Evolutionary conservation across 805 yeast genomes (phyloP).

Genomic region (Yamadazyma ubonensis): DNA sequence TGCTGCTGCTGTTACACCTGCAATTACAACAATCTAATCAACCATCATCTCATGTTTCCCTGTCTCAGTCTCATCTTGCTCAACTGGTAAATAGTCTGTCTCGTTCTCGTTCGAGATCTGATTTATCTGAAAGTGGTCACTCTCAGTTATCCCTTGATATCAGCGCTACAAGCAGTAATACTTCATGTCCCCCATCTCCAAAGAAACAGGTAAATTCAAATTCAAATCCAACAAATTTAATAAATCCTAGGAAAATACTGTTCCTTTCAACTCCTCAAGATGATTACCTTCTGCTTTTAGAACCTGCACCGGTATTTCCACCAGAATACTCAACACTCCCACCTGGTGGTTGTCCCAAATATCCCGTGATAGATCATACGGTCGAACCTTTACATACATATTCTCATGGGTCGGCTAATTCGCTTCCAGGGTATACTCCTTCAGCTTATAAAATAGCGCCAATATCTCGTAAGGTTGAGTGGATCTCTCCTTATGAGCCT

Average conservation of each 20-base stretch:
- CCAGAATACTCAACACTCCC: slow-evolving; percentile 37
- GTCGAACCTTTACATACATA: neutral
- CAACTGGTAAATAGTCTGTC: too few relatives aligned
- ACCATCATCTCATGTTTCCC: too few relatives aligned
- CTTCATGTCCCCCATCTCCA: slow-evolving; percentile 10
- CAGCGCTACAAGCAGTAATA: slow-evolving; percentile 6
- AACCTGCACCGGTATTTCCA: slow-evolving; percentile 39
- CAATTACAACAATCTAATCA: too few relatives aligned
- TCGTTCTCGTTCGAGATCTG: slow-evolving; percentile 4
- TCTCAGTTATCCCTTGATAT: slow-evolving; percentile 7
- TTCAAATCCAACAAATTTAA: too few relatives aligned
- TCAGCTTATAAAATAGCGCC: slow-evolving; percentile 60
- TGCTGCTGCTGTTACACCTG: slow-evolving; percentile 1
- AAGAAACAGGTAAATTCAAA: neutral
- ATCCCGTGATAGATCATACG: slow-evolving; percentile 22
- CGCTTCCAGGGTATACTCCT: slow-evolving; percentile 65
- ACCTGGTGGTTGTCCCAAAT: slow-evolving; percentile 46
- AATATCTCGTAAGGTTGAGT: slow-evolving; percentile 66
- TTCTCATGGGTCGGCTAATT: slow-evolving; percentile 26
- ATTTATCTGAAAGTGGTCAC: slow-evolving; percentile 5
- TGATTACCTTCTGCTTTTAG: slow-evolving; percentile 31
- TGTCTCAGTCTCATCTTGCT: too few relatives aligned
- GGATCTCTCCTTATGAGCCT: slow-evolving; percentile 74
- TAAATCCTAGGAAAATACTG: too few relatives aligned
- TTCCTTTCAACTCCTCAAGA: slow-evolving; percentile 15